Base-by-base conservation (phyloP, 306 rosid genomes). In the Inga oerstediana region DNA sequence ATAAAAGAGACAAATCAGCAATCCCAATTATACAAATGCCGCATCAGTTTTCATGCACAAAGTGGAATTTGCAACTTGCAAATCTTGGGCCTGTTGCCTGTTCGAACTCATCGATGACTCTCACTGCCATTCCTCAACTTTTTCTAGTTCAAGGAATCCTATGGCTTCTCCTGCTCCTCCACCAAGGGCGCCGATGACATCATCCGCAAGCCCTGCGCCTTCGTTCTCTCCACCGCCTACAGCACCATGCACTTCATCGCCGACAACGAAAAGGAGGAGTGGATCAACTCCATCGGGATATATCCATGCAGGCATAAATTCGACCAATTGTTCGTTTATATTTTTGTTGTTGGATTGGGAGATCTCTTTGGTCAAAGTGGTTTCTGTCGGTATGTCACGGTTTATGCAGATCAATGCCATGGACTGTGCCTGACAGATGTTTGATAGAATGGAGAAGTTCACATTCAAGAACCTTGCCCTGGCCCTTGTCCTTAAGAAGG, bases 331-430 rank as follows among this genome's bases (percentile, higher is more conserved):
- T 39, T 39, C 43, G 43, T 39, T 37, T 39, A 39, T 39, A 39
- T 39, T 39, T 39, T 39, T 39, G 43, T 39, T 39, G 84, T 82
- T 73, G 93, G 92, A 74, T 87, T 96, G 67, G 83, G 82, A 4
- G 98, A 92, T 80, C 86, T 89, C 4, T 89, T 93, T 67, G 0
- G 98, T 90, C 8, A 96, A 88, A 82, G 88, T 93, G 85, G 89
- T 90, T 58, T 91, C 97, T 41, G 98, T 84, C 80, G 99, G 93
- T 82, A 96, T 96, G 99, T 94, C 96, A 17, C 98, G 97, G 17
- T 88, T 92, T 89, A 93, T 96, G 99, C 99, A 96, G 98, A 92
- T 93, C 84, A 97, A 96, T 85, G 98, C 91, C 10, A 96, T 94
- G 22, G 96, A 93, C 79, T 90, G 75, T 83, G 98, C 98, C 8